A percentile compares a stretch with the other conserved stretches of the same genome.
phyloP scores from a whole-genome alignment of 257 asterid species.

The Solanum appendiculatum region DNA sequence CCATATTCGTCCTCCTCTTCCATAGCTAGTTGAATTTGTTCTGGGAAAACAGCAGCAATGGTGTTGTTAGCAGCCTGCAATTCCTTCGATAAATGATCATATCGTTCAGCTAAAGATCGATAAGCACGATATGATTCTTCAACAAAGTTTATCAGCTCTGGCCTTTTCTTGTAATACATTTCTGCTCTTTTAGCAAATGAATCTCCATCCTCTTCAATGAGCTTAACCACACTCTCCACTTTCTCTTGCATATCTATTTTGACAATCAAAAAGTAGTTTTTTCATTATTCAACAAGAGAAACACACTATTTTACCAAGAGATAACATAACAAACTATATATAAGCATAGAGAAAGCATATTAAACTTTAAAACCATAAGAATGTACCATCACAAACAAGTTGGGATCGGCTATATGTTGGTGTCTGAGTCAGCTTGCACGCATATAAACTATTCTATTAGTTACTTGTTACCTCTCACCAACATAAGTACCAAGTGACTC shows the following conservation, averaged over 20 bases:
- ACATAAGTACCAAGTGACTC: not conserved
- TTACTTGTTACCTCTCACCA: not conserved
- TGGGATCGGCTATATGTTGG: too few relatives aligned
- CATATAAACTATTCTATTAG: not conserved
- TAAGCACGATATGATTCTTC: slow-evolving; percentile 72
- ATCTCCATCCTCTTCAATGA: slow-evolving; percentile 83
- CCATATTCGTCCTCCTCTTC: slow-evolving; percentile 45
- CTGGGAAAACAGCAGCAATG: slow-evolving; percentile 71
- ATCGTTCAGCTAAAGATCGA: slow-evolving; percentile 74
- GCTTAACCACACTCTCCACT: slow-evolving; percentile 54
- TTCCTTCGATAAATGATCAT: slow-evolving; percentile 76
- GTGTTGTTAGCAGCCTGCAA: slow-evolving; percentile 78
- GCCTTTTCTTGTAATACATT: slow-evolving; percentile 87
- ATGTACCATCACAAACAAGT: too few relatives aligned
- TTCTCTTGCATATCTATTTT: slow-evolving; percentile 80
- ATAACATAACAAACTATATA: not conserved
- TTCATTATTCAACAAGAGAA: not conserved
- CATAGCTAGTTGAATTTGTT: slow-evolving; percentile 50
- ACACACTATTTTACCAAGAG: not conserved
- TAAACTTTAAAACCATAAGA: not conserved
- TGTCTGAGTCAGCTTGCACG: not conserved
- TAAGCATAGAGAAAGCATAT: not conserved
- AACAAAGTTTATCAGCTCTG: slow-evolving; percentile 62
- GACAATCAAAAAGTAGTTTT: too few relatives aligned
- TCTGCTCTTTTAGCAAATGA: slow-evolving; percentile 89